phyloP scores from a whole-genome alignment of 106 monocot genomes.

The Acanthochlamys bracteata region DNA sequence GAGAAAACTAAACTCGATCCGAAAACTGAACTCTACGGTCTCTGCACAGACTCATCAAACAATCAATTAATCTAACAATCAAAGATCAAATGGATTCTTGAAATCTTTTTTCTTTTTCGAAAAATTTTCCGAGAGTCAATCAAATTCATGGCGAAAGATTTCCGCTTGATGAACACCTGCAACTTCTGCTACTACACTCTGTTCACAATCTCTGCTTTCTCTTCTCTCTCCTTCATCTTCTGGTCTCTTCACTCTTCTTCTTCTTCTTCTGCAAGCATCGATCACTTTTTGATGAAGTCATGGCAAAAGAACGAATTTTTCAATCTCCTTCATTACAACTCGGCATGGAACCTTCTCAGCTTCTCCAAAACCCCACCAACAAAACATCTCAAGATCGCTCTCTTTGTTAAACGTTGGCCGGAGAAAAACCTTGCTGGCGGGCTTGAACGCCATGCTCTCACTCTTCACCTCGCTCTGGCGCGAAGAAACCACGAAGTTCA shows the following conservation, averaged over 20 bases:
- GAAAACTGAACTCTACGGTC: too few relatives aligned
- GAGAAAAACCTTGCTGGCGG: slow-evolving; percentile 52
- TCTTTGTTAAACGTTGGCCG: slow-evolving; percentile 86
- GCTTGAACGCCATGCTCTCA: slow-evolving; percentile 77
- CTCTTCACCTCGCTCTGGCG: slow-evolving; percentile 69
- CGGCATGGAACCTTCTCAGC: slow-evolving; percentile 57
- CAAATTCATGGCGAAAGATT: slow-evolving; percentile 18
- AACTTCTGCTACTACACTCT: slow-evolving; percentile 42
- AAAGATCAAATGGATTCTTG: too few relatives aligned
- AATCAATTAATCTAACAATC: too few relatives aligned
- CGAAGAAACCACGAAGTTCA: slow-evolving; percentile 65
- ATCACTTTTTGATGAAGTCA: neutral
- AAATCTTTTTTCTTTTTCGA: too few relatives aligned
- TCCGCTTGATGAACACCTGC: slow-evolving; percentile 15
- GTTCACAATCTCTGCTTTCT: slow-evolving; percentile 33
- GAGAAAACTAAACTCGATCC: too few relatives aligned
- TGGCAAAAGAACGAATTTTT: slow-evolving; percentile 10
- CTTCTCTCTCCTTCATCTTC: slow-evolving; percentile 46
- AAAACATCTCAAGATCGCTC: slow-evolving; percentile 54
- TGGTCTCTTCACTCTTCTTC: slow-evolving; percentile 29
- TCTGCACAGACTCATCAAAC: too few relatives aligned
- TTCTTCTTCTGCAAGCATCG: too few relatives aligned
- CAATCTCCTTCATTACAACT: slow-evolving; percentile 46
- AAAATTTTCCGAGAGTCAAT: neutral
- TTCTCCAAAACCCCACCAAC: slow-evolving; percentile 50